Base-by-base conservation (phyloP, 2,329 filamentous ascomycete species). In the Coleophoma crateriformis region DNA sequence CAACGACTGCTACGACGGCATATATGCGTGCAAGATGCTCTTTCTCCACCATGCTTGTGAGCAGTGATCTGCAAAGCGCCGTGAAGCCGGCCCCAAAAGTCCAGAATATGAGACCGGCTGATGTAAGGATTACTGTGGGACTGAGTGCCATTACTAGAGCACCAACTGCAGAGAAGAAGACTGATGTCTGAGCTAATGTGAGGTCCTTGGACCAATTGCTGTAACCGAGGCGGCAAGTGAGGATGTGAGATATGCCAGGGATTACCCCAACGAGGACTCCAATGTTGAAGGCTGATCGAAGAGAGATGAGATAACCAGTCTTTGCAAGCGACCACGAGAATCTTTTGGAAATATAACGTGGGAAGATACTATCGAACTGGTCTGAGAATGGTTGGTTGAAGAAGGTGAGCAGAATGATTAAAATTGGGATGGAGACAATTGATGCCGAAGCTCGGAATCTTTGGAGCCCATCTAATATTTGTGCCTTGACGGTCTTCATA, bases 341-440 rank as follows among this genome's bases (percentile, higher is more conserved):
- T 11, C 60, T 55, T 10, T 57, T 57, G 1, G 57, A 61, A 19
- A 65, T 54, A 39, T 65, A 64, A n/a, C 58, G 57, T 13, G 60
- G 46, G 7, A 50, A 54, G 14, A 64, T 45, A 2, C 53, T 49
- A 13, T 57, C 49, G 3, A 54, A 50, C 40, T 59, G 50, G 1
- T 37, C 5, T 13, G 20, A 37, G 27, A 63, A 55, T 5, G 56
- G 47, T 3, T 49, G 46, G 19, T 53, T 45, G 17, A 60, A 44
- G 40, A 62, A 64, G 5, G 55, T 54, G 2, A 60, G 15, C 11
- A 71, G 35, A 7, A 69, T 53, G 12, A 70, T 40, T 2, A 63
- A 34, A 2, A 66, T 55, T 2, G 62, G 57, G 0, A 56, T 43
- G 4, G 61, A 60, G 12, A 67, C 48, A 7, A 66, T 49, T 17